Conservation (phyloP, 371 early-diverging fungal species). For the Entomophthora muscae region DNA sequence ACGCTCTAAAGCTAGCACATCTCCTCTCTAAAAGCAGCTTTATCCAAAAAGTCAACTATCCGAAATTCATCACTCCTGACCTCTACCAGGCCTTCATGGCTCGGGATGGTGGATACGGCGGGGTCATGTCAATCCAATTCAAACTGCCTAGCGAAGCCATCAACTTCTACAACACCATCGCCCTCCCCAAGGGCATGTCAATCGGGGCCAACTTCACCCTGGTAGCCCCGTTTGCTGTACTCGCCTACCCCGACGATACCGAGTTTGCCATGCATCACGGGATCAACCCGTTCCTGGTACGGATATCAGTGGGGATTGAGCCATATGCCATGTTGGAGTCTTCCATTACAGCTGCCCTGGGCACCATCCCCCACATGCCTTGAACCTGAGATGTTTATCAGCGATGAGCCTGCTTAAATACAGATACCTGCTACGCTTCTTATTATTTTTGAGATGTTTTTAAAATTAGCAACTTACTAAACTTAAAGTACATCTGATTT, state of each 20-base stretch:
- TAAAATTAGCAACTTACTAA: no score
- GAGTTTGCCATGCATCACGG: slow-evolving; percentile 80
- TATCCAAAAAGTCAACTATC: slow-evolving; percentile 64
- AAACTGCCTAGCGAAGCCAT: slow-evolving; percentile 32
- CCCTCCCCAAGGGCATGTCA: slow-evolving; percentile 80
- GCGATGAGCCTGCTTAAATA: no score
- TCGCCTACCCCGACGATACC: slow-evolving; percentile 82
- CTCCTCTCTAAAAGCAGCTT: neutral
- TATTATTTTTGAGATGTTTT: no score
- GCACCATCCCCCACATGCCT: no score
- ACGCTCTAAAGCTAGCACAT: neutral
- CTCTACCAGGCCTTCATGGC: slow-evolving; percentile 41
- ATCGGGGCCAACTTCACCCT: slow-evolving; percentile 94
- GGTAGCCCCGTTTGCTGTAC: slow-evolving; percentile 80
- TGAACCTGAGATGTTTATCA: no score
- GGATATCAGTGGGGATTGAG: slow-evolving; percentile 86
- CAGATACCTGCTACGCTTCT: no score
- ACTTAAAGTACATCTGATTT: no score
- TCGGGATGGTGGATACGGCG: slow-evolving; percentile 62
- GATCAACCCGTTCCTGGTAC: slow-evolving; percentile 51
- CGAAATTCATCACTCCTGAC: slow-evolving; percentile 51
- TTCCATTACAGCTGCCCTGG: no score
- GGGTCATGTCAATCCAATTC: slow-evolving; percentile 68
- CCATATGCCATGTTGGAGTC: neutral
- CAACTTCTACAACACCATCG: slow-evolving; percentile 63